Percentiles rank a stretch among this genome's conserved stretches.
Evolutionary conservation across 208 protist species (phyloP).

Genomic region (Acanthamoeba castellanii): DNA sequence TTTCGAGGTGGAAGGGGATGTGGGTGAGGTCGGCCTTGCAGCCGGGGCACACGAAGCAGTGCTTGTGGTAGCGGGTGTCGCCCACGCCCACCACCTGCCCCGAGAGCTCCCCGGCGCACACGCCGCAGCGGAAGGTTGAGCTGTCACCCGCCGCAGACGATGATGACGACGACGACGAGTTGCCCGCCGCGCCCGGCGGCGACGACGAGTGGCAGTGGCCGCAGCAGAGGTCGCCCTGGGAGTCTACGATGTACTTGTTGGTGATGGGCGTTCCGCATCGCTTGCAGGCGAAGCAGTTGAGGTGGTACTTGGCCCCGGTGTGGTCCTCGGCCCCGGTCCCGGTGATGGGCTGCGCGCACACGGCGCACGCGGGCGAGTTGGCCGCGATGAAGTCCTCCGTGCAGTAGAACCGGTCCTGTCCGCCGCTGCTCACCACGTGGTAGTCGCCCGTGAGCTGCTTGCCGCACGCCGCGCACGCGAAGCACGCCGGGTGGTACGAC

Average conservation of each 20-base stretch:
- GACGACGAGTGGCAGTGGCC: background rate
- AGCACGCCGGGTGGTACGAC: slow-evolving; percentile 30
- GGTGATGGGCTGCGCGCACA: slow-evolving; percentile 41
- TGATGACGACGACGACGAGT: background rate
- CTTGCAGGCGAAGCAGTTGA: slow-evolving; percentile 60
- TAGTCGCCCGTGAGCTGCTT: slow-evolving; percentile 22
- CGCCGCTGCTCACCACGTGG: background rate
- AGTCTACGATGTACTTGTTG: slow-evolving; percentile 55
- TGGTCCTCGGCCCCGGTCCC: slow-evolving; percentile 43
- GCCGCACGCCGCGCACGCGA: background rate
- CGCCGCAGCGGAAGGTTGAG: background rate
- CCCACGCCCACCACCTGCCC: slow-evolving; percentile 49
- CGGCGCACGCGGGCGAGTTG: slow-evolving; percentile 5
- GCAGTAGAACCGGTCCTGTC: slow-evolving; percentile 34
- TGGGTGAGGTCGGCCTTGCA: slow-evolving; percentile 38
- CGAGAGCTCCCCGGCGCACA: background rate
- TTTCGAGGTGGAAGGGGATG: slow-evolving; percentile 36
- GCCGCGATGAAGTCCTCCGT: slow-evolving; percentile 23
- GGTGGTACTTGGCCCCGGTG: slow-evolving; percentile 48
- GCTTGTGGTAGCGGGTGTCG: slow-evolving; percentile 64
- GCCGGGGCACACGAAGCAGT: background rate
- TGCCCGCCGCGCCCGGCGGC: background rate
- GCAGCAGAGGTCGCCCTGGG: slow-evolving; percentile 53
- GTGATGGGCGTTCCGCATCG: slow-evolving; percentile 48
- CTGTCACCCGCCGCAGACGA: background rate